Percentiles rank a stretch among this genome's conserved stretches.
Evolutionary conservation across 2,329 filamentous ascomycete species (phyloP).

Genomic region (Diaporthe aspalathi): DNA sequence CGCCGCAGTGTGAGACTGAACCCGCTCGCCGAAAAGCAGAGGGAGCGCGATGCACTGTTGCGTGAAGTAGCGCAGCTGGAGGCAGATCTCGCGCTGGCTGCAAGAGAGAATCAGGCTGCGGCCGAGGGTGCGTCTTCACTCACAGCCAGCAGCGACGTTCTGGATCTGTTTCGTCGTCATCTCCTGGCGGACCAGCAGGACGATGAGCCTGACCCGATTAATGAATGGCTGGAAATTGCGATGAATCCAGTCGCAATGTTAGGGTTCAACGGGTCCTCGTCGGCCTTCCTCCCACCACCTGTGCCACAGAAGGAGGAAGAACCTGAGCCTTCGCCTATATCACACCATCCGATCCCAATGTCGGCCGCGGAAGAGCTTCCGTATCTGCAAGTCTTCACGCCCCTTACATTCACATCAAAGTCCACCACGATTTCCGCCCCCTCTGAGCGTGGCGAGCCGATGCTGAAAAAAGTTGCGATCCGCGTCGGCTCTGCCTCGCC

Average conservation of each 20-base stretch:
- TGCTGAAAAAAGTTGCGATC: slow-evolving; percentile 68
- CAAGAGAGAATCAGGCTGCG: slow-evolving; percentile 65
- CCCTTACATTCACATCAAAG: slow-evolving; percentile 70
- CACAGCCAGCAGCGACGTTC: slow-evolving; percentile 48
- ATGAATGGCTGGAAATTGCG: slow-evolving; percentile 60
- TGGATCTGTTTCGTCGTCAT: slow-evolving; percentile 56
- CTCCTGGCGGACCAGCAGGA: slow-evolving; percentile 53
- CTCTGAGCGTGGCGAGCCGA: slow-evolving; percentile 43
- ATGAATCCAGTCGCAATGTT: slow-evolving; percentile 64
- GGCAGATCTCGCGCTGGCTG: slow-evolving; percentile 67
- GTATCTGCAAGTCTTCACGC: slow-evolving; percentile 78
- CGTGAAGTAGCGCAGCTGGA: slow-evolving; percentile 68
- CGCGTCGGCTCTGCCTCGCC: slow-evolving; percentile 59
- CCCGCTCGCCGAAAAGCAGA: slow-evolving; percentile 61
- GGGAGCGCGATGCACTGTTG: slow-evolving; percentile 63
- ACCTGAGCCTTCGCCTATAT: slow-evolving; percentile 58
- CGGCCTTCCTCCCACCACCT: slow-evolving; percentile 14
- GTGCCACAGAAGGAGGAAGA: slow-evolving; percentile 45
- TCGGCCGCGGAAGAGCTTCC: slow-evolving; percentile 73
- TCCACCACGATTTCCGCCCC: slow-evolving; percentile 58
- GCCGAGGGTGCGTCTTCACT: slow-evolving; percentile 6
- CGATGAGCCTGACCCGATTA: slow-evolving; percentile 46
- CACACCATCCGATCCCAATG: slow-evolving; percentile 74
- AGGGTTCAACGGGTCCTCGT: slow-evolving; percentile 54
- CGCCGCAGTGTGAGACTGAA: slow-evolving; percentile 56